Evolutionary conservation across 257 asterid genomes (phyloP), one percentile per base, ranked within the genome.

Genomic region (Solanum dulcamara): DNA sequence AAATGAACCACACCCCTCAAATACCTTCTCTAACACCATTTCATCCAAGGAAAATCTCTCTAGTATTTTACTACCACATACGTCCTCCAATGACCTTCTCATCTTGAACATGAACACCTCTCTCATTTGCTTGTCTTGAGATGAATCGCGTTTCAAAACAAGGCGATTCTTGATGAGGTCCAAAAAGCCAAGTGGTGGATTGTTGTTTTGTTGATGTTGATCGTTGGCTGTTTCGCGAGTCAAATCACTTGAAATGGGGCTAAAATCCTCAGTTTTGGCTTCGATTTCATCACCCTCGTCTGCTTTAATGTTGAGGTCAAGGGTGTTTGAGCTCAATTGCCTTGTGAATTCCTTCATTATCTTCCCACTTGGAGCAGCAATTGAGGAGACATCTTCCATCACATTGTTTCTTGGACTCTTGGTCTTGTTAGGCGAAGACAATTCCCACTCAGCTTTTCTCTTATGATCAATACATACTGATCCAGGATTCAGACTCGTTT

Each of bases 301-400:
- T 0, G 90, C 95, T 84, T 86, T 90, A 30, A 92, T 81, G 84
- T 95, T 95, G 87, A 95, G 97, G 88, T 95, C 97, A 68, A 95
- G 94, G 44, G 83, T 91, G 37, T 84, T 92, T 53, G 92, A 62
- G 84, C 86, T 89, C 26, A 85, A 46, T 81, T 91, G 88, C 55
- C 87, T 84, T 3, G 84, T 77, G 53, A 75, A 79, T 37, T 81
- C 88, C 81, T 84, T 86, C 50, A 44, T 77, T 13, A 4, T 77
- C 55, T 82, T 81, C 59, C 84, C 83, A 55, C 51, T 86, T 77
- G 40, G 87, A 71, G 42, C n/a, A 42, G 86, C 64, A 24, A 77
- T 67, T 81, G 91, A 87, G 22, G 87, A 83, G 3, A 83, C 88
- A 70, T 84, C 87, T 32, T 92, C 92, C 81, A 59, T 87, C 24